phyloP scores from a whole-genome alignment of 805 yeast species.

The Grigorovia jiainica region DNA sequence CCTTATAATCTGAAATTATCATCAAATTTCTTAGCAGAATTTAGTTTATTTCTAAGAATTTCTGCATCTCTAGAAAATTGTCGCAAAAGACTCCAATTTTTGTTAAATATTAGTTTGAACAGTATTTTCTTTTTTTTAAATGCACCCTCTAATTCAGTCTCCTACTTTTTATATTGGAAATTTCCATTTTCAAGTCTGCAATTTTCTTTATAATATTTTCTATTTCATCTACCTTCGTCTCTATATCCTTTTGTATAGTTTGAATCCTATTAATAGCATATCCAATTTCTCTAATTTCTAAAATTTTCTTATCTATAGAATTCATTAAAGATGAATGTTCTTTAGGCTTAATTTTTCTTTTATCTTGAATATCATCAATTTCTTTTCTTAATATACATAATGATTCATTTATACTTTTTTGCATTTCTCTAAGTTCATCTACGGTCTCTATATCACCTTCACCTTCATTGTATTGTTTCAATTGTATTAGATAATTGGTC shows the following conservation, averaged over 20 bases:
- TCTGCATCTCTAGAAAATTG: slow-evolving; percentile 1
- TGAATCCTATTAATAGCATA: slow-evolving; percentile 9
- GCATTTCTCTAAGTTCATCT: slow-evolving; percentile 20
- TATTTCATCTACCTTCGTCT: slow-evolving; percentile 8
- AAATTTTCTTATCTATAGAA: slow-evolving; percentile 15
- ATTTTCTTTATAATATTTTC: slow-evolving; percentile 8
- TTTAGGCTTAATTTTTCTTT: slow-evolving; percentile 16
- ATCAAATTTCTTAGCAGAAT: slow-evolving; percentile 10
- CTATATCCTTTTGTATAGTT: slow-evolving; percentile 10
- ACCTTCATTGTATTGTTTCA: slow-evolving; percentile 14
- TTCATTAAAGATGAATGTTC: slow-evolving; percentile 15
- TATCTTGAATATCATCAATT: slow-evolving; percentile 16
- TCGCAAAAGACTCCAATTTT: background rate
- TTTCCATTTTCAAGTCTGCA: slow-evolving; percentile 4
- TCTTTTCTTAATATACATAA: slow-evolving; percentile 18
- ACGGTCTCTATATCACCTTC: slow-evolving; percentile 19
- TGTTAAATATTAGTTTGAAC: slow-evolving; percentile 2
- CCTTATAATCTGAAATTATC: slow-evolving; percentile 50
- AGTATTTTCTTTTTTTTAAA: background rate
- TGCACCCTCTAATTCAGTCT: background rate
- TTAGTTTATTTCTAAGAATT: background rate
- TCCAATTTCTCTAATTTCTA: slow-evolving; percentile 17
- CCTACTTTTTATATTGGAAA: slow-evolving; percentile 4
- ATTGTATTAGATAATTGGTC: slow-evolving; percentile 19
- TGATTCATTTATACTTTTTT: slow-evolving; percentile 12